These are phyloP conservation scores for Lophiotrema nucula DNA, from an alignment of 495 filamentous ascomycete species.

Conservation along the genomic window DNA sequence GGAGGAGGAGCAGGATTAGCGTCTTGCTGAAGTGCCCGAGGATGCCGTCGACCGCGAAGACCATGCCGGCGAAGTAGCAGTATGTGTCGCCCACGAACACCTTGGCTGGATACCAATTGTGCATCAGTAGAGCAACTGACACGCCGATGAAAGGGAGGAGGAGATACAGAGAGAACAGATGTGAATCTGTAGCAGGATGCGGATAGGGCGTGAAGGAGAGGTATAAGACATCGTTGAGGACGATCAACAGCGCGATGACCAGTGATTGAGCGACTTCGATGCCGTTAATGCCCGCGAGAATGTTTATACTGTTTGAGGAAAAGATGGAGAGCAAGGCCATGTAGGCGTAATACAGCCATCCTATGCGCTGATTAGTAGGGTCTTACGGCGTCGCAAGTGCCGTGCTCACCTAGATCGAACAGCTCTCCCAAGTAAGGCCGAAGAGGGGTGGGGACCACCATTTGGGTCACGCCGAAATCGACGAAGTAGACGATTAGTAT, in stretches of 20 bases:
- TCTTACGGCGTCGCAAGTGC: constrained; percentile 11
- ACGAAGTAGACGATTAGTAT: constrained; percentile 97
- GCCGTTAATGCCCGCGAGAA: constrained; percentile 94
- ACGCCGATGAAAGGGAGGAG: constrained; percentile 92
- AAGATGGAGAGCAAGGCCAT: constrained; percentile 96
- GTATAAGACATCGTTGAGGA: constrained; percentile 78
- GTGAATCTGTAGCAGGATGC: constrained; percentile 92
- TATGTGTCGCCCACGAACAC: constrained; percentile 99
- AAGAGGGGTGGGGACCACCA: constrained; percentile 83
- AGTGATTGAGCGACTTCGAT: constrained; percentile 94
- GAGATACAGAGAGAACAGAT: constrained; percentile 93
- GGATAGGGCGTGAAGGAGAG: constrained; percentile 67
- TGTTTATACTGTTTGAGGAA: constrained; percentile 98
- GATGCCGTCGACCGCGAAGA: constrained; percentile 95
- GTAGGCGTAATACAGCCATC: constrained; percentile 89
- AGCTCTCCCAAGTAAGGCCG: constrained; percentile 80
- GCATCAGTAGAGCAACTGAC: constrained; percentile 76
- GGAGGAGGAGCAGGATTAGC: constrained; percentile 82
- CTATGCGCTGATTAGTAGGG: constrained; percentile 30
- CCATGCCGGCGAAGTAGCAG: constrained; percentile 99
- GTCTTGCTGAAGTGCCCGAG: constrained; percentile 98
- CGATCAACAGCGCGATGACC: constrained; percentile 79
- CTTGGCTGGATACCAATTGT: constrained; percentile 95
- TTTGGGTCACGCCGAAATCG: constrained; percentile 92
- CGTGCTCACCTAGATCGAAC: constrained; percentile 65